Conservation (phyloP, 176 grass and related monocot species). For the Rhipidocladum racemiflorum region DNA sequence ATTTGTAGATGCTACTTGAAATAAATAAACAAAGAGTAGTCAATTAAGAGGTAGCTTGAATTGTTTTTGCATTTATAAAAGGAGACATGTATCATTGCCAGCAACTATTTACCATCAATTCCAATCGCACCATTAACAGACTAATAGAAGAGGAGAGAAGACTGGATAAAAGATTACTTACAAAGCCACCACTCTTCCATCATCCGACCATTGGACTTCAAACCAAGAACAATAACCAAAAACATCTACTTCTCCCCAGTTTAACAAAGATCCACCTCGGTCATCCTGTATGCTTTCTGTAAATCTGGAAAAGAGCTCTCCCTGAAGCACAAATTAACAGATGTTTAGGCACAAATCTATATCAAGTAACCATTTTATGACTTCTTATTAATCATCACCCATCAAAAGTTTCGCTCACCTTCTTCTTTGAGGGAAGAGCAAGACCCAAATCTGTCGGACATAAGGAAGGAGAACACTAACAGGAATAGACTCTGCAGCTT, state of each 20-base stretch:
- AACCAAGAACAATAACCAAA: conserved; percentile 40
- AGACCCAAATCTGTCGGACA: conserved; percentile 19
- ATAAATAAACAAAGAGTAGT: too few species aligned
- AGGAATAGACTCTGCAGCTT: background rate
- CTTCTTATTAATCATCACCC: background rate
- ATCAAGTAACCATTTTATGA: background rate
- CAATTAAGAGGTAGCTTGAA: background rate
- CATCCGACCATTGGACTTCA: conserved; percentile 35
- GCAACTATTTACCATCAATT: background rate
- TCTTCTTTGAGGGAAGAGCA: conserved; percentile 24
- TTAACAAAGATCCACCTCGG: conserved; percentile 33
- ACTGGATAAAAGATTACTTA: conserved; percentile 41
- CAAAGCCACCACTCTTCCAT: conserved; percentile 33
- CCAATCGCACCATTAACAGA: background rate
- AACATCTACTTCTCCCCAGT: conserved; percentile 32
- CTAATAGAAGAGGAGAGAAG: background rate
- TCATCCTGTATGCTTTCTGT: conserved; percentile 18
- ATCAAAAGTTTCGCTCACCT: conserved; percentile 26
- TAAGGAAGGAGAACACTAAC: conserved; percentile 6
- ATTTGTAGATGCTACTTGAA: background rate
- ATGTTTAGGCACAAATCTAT: background rate
- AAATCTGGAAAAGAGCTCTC: conserved; percentile 21
- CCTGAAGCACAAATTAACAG: conserved; percentile 24
- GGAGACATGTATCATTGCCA: background rate
- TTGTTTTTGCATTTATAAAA: background rate